phyloP scores from a whole-genome alignment of 139 green algal genomes.

The Volvox africanus region DNA sequence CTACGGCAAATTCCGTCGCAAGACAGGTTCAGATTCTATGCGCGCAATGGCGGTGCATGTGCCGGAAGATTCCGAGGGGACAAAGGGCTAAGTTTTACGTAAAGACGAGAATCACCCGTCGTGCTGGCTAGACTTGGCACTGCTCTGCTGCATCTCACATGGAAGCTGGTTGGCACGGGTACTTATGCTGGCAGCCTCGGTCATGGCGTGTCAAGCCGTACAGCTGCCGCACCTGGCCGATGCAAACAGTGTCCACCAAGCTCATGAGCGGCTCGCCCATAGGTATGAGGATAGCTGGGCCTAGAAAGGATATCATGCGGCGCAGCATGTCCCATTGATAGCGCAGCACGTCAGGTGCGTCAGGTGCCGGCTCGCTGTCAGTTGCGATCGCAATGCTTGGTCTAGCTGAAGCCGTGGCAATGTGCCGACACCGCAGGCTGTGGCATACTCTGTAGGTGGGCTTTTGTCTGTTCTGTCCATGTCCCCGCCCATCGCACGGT shows the following conservation, averaged over 20 bases:
- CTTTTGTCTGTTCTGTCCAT: neutral
- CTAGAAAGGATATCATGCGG: conserved; percentile 34
- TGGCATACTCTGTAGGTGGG: neutral
- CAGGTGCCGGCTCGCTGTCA: neutral
- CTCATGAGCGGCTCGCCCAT: conserved; percentile 88
- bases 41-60: too few relatives aligned
- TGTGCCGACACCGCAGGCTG: neutral
- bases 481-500: neutral
- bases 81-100: too few relatives aligned
- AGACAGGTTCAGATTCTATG: too few relatives aligned
- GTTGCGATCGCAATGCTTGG: neutral
- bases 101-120: too few relatives aligned
- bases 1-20: too few relatives aligned
- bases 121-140: too few relatives aligned
- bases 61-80: too few relatives aligned
- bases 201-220: too few relatives aligned
- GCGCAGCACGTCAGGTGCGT: neutral
- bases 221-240: conserved; percentile 68
- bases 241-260: conserved; percentile 81
- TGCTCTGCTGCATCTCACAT: too few relatives aligned
- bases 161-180: too few relatives aligned
- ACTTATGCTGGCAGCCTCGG: too few relatives aligned
- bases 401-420: neutral
- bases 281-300: conserved; percentile 73
- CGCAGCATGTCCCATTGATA: conserved; percentile 33